Base-by-base conservation (phyloP, 805 yeast genomes). In the Priceomyces melissophilus region DNA sequence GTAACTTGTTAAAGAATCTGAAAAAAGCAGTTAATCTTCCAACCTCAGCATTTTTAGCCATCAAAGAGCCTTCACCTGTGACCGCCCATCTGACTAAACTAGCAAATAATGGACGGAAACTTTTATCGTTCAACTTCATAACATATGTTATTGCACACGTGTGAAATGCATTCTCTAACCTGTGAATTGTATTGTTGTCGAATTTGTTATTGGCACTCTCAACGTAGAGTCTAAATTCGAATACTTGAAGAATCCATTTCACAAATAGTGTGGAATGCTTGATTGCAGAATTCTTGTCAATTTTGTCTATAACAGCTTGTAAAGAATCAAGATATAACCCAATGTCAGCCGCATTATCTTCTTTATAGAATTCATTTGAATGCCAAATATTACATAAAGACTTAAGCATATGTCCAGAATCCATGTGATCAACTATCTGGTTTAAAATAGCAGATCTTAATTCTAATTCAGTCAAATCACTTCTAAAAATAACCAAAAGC, bases 91-190 rank as follows among this genome's bases (percentile, higher is more conserved):
- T 79, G 10, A 85, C 89, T 52, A 88, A 70, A 17, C 82, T 71
- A 5, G 90, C 91, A 65, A 93, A 93, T 57, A 87, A 69, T 13
- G 99, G 99, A 57, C 97, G 79, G 75, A 93, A 93, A 15, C 82
- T 78, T 67, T 87, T 88, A 60, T 93, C 99, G 59, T 93, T 93
- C 65, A 93, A 76, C 63, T 91, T 90, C 82, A 93, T 75, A 13
- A 91, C 95, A 50, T 81, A 82, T 16, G 71, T 70, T 48, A 91
- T 79, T 14, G 86, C 90, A 57, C 89, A 78, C 30, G 76, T 69
- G 52, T 85, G 84, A 57, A 84, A 78, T 9, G 84, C 75, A 13
- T 88, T 74, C 58, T 91, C 98, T 47, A 91, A 78, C 51, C 95
- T 76, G 59, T 84, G 81, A 48, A 86, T 70, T 10, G 95, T 82